Evolutionary conservation across 805 yeast genomes (phyloP), one percentile per base, ranked within the genome.

Genomic region (Zygotorulaspora danielsina): DNA sequence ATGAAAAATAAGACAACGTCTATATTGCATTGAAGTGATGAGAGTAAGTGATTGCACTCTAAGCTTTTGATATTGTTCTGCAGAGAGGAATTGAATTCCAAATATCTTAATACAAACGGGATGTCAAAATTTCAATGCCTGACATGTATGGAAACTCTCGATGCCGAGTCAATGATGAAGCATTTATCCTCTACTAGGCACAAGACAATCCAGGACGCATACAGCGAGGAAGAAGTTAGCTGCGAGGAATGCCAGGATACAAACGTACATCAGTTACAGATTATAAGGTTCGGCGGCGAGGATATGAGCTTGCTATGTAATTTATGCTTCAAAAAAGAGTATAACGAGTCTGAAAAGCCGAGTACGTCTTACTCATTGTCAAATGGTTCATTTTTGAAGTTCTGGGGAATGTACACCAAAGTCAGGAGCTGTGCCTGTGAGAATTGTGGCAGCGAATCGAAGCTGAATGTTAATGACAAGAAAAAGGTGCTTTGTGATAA

Each of bases 241-340:
- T 78, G 84, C 55, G 81, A 76, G 51, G 75, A 71, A 29, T 78
- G 84, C 55, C 66, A 65, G 15, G 75, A 76, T 49, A 48, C 66
- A 26, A 78, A 76, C 48, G 66, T 78, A 34, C 81, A 76, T 55
- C 72, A 70, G 49, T 60, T 78, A 38, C 68, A 64, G 36, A 64
- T 78, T 32, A 62, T 73, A 6, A 55, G 82, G 26, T 73, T 67
- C 52, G 82, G 79, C 1, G 75, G 79, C 19, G 67, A 72, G 12
- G 81, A 76, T 49, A 71, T 78, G 69, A 56, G 69, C 0, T 55
- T 76, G 42, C 54, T 75, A 15, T 78, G 84, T 51, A 63, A 61
- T 21, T 33, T 44, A 4, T 78, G 84, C 53, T 57, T 68, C 15
- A 50, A 47, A 22, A 73, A 71, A 44, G 69, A 65, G 19, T 49